Evolutionary conservation across 768 basidiomycete genomes (phyloP), one percentile per base, ranked within the genome.

Genomic region (Plicaturopsis crispa): DNA sequence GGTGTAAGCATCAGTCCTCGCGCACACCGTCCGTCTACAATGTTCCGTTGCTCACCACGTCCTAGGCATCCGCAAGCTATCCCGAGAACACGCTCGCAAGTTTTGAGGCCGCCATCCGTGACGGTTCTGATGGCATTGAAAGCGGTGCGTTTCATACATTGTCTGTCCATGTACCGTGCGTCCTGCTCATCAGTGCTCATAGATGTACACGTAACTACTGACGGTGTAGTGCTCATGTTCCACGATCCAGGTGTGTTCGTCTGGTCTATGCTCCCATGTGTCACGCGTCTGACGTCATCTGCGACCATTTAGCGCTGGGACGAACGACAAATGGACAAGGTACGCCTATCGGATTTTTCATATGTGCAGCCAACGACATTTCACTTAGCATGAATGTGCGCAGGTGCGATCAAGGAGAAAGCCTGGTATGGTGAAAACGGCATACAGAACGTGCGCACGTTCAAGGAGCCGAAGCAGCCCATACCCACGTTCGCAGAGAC

Each of bases 121-220:
- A 69, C 35, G 70, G 70, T 3, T 61, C 65, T 1, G 67, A 73
- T 33, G 68, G 68, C 18, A 68, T 73, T 44, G 70, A 73, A 52
- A 63, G 62, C n/a, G 67, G n/a, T n/a, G n/a, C n/a, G n/a, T n/a
- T n/a, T n/a, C n/a, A n/a, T n/a, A n/a, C n/a, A n/a, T n/a, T n/a
- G n/a, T n/a, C n/a, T 42, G 37, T 32, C n/a, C 50, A 54, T 60
- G 57, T 51, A 50, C 47, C 63, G 43, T 68, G 63, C 78, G 68
- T 80, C 75, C n/a, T n/a, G n/a, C n/a, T n/a, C n/a, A n/a, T n/a
- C n/a, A 57, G 55, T 50, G 52, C n/a, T n/a, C n/a, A n/a, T n/a
- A n/a, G n/a, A 67, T 44, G 63, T 70, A 8, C 69, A 71, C 50
- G 59, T 67, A 37, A 62, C 70, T 2, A 38, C 45, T 4, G 70